Conservation (phyloP, 23 red algal species). For the Pyropia haitanensis region DNA sequence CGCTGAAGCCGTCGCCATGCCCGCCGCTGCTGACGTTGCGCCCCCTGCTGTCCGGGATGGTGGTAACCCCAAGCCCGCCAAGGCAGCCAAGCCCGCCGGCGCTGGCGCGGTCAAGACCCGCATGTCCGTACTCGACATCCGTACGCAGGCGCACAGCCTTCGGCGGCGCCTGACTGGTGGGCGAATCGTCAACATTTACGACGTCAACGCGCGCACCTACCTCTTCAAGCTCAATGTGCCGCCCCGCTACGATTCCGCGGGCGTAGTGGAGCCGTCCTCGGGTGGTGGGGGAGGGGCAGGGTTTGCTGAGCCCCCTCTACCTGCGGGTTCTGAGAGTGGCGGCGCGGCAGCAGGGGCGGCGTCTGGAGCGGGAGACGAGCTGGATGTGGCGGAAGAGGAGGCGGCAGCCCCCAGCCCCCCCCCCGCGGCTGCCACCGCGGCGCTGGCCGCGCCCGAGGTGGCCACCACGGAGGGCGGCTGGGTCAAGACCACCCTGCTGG, state of each 20-base stretch:
- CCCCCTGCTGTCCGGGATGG: too few species aligned
- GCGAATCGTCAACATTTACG: conserved; percentile 88
- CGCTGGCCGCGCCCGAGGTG: not conserved
- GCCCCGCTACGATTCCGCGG: conserved; percentile 11
- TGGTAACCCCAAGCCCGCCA: too few species aligned
- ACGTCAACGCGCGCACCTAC: conserved; percentile 71
- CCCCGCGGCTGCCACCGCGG: not conserved
- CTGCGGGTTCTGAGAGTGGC: not conserved
- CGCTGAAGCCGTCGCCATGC: too few species aligned
- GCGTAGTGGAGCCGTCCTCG: not conserved
- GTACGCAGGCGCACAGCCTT: conserved; percentile 47
- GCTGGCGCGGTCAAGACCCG: conserved; percentile 37
- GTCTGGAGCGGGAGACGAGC: not conserved
- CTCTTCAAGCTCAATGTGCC: conserved; percentile 87
- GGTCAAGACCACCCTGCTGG: conserved; percentile 62
- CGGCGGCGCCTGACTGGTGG: conserved; percentile 38
- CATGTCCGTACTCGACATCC: conserved; percentile 75
- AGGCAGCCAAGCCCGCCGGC: too few species aligned
- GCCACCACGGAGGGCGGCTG: conserved; percentile 20
- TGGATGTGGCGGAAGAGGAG: not conserved
- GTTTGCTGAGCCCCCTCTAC: too few species aligned
- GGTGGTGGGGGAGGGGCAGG: too few species aligned
- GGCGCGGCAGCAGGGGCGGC: not conserved
- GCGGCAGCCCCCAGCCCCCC: not conserved
- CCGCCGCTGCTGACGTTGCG: too few species aligned